These are phyloP conservation scores for Magnaporthiopsis incrustans DNA, from an alignment of 2,329 filamentous ascomycete genomes.

Conservation along the genomic window DNA sequence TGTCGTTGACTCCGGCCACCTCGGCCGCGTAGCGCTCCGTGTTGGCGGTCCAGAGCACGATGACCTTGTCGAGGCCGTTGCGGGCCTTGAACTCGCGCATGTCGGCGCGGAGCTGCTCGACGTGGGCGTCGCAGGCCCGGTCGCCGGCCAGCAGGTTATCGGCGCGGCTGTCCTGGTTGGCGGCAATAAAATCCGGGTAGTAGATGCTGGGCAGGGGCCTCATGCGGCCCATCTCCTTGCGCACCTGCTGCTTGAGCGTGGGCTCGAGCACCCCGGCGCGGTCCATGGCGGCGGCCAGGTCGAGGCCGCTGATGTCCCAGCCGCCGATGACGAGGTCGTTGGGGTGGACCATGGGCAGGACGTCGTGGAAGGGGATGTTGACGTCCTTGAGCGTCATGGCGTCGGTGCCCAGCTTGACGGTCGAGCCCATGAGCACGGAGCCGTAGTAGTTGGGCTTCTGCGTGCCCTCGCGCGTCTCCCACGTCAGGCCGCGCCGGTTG, in stretches of 20 bases:
- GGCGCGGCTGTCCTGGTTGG: constrained; percentile 94
- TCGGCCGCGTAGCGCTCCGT: constrained; percentile 94
- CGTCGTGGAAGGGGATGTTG: constrained; percentile 91
- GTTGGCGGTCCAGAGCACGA: constrained; percentile 98
- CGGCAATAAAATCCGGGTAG: constrained; percentile 98
- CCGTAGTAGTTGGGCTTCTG: constrained; percentile 94
- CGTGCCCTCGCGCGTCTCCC: constrained; percentile 88
- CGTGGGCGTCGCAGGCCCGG: constrained; percentile 80
- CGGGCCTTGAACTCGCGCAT: constrained; percentile 88
- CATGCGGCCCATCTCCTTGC: constrained; percentile 88
- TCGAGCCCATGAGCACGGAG: constrained; percentile 94
- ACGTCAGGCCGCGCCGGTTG: constrained; percentile 77
- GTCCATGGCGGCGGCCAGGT: constrained; percentile 88
- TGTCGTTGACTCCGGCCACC: constrained; percentile 86
- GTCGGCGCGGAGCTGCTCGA: constrained; percentile 87
- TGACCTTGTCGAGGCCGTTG: constrained; percentile 85
- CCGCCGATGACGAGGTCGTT: constrained; percentile 92
- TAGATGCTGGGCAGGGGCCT: constrained; percentile 90
- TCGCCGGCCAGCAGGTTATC: constrained; percentile 80
- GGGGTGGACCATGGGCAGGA: constrained; percentile 94
- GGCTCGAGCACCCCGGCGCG: constrained; percentile 92
- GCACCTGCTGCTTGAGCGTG: constrained; percentile 80
- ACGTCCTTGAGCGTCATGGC: constrained; percentile 77
- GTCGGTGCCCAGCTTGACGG: constrained; percentile 91
- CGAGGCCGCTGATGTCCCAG: constrained; percentile 93